These are phyloP conservation scores for Annulohypoxylon maeteangense DNA, from an alignment of 495 filamentous ascomycete genomes.

Conservation along the genomic window DNA sequence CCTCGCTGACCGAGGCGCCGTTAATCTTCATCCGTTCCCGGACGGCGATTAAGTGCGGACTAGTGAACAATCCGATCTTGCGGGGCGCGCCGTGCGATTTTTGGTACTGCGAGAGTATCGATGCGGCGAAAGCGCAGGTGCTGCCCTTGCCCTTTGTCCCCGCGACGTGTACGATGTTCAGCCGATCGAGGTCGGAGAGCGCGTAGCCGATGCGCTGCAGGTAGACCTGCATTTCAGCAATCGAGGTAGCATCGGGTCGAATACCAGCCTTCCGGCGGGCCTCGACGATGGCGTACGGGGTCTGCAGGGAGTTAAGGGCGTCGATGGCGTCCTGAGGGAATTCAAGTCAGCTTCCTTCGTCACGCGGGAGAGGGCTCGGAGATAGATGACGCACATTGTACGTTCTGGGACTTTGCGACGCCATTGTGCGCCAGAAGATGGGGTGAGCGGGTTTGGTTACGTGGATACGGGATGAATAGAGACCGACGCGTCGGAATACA, in stretches of 20 bases:
- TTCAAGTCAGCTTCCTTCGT: constrained; percentile 24
- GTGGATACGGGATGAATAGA: constrained; percentile 10
- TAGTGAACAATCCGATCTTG: constrained; percentile 86
- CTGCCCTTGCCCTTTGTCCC: constrained; percentile 95
- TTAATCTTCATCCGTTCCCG: constrained; percentile 90
- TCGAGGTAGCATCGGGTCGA: constrained; percentile 71
- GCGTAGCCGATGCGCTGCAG: constrained; percentile 78
- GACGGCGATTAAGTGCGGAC: constrained; percentile 87
- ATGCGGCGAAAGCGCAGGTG: constrained; percentile 74
- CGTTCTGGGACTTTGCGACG: constrained; percentile 36
- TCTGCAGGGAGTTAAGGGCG: constrained; percentile 89
- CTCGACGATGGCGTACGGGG: constrained; percentile 82
- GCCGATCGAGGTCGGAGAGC: constrained; percentile 75
- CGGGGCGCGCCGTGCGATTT: constrained; percentile 46
- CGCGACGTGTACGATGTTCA: constrained; percentile 85
- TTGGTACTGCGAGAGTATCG: constrained; percentile 59
- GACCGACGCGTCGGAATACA: constrained; percentile 41
- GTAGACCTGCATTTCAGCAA: constrained; percentile 82
- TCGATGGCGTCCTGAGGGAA: constrained; percentile 77
- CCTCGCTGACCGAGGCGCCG: constrained; percentile 76
- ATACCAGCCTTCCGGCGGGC: constrained; percentile 75
- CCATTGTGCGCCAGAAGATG: constrained; percentile 42
- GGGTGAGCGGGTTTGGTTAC: constrained; percentile 15
- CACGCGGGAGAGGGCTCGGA: constrained; percentile 1
- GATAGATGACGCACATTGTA: constrained; percentile 41